Percentiles rank a stretch among this genome's conserved stretches.
Evolutionary conservation across 345 rosid genomes (phyloP).

Genomic region (Brassica carinata): DNA sequence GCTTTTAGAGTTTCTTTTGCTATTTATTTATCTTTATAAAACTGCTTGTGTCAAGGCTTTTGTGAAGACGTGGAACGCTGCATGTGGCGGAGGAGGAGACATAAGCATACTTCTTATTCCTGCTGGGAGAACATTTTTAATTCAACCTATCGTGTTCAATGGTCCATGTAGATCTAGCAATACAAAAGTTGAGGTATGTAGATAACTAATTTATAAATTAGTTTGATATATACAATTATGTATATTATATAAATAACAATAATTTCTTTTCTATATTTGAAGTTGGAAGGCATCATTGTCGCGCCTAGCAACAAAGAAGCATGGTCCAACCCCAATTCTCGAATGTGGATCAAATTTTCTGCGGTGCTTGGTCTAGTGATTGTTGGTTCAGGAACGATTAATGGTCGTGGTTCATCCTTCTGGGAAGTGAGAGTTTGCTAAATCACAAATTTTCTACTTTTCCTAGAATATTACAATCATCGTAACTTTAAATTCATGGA

Average conservation of each 20-base stretch:
- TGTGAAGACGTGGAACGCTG: slow-evolving; percentile 11
- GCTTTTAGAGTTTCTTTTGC: background rate
- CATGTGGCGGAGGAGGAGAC: slow-evolving; percentile 20
- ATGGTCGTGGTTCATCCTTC: background rate
- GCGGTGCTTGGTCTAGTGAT: background rate
- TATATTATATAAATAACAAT: background rate
- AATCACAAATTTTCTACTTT: background rate
- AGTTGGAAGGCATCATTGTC: slow-evolving; percentile 30
- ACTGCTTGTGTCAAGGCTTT: slow-evolving; percentile 21
- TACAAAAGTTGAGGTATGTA: slow-evolving; percentile 24
- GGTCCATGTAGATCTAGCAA: slow-evolving; percentile 31
- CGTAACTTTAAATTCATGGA: background rate
- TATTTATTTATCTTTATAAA: background rate
- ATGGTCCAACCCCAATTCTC: background rate
- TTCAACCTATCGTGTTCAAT: slow-evolving; percentile 16
- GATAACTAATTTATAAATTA: background rate
- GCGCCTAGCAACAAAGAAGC: background rate
- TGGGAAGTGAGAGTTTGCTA: slow-evolving; percentile 3
- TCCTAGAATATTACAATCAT: background rate
- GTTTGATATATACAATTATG: background rate
- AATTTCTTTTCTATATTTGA: background rate
- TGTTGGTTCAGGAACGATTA: slow-evolving; percentile 2
- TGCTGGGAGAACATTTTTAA: slow-evolving; percentile 25
- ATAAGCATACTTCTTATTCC: slow-evolving; percentile 25
- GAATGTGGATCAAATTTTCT: background rate